Conservation (phyloP, 2,329 filamentous ascomycete species). For the Macrophomina tecta region DNA sequence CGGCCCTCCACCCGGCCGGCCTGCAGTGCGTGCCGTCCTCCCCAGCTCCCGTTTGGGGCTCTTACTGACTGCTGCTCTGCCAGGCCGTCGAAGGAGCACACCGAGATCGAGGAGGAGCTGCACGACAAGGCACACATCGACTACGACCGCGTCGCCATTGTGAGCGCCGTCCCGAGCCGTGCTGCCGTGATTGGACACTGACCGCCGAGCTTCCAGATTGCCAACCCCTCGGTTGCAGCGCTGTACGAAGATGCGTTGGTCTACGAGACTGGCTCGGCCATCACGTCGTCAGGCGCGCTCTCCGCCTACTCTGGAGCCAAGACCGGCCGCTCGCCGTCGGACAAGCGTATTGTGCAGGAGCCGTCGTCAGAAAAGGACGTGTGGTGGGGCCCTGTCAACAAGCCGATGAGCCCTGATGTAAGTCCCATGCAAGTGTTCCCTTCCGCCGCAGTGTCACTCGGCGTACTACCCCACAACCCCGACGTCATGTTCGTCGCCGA, state of each 20-base stretch:
- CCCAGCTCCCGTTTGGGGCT: no score
- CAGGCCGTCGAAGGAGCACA: conserved; percentile 71
- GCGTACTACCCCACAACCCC: conserved; percentile 27
- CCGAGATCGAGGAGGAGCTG: conserved; percentile 95
- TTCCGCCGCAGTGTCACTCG: conserved; percentile 17
- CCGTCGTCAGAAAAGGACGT: conserved; percentile 85
- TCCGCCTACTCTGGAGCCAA: conserved; percentile 98
- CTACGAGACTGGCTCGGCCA: conserved; percentile 96
- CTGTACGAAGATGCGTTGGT: conserved; percentile 99
- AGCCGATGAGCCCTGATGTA: conserved; percentile 97
- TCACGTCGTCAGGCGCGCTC: conserved; percentile 92
- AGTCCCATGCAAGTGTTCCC: conserved; percentile 49
- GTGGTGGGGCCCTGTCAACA: conserved; percentile 99
- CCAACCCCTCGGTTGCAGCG: conserved; percentile 92
- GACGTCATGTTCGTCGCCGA: conserved; percentile 40
- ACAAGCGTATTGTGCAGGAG: conserved; percentile 98
- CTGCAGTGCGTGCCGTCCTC: conserved; percentile 69
- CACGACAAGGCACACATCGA: conserved; percentile 98
- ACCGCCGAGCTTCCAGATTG: conserved; percentile 57
- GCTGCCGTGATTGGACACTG: not conserved
- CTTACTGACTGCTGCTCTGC: conserved; percentile 1
- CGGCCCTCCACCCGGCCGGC: conserved; percentile 86
- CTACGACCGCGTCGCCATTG: conserved; percentile 97
- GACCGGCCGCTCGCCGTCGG: conserved; percentile 93
- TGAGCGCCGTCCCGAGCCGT: conserved; percentile 55